Evolutionary conservation across 495 filamentous ascomycete species (phyloP), one percentile per base, ranked within the genome.

Genomic region (Ramalina intermedia): DNA sequence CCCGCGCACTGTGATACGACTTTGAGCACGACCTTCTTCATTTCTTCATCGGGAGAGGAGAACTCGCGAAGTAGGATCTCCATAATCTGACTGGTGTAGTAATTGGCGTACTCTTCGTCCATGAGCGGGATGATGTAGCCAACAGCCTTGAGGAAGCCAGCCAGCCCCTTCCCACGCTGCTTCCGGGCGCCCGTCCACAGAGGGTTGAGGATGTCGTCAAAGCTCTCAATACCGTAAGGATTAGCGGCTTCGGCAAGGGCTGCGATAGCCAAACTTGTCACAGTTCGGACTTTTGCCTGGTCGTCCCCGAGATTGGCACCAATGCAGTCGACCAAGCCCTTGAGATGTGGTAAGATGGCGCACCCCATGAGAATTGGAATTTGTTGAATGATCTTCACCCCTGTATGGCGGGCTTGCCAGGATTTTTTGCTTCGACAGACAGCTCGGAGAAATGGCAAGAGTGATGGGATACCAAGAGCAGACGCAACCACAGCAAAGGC

Each of bases 361-460:
- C 91, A 96, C 29, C 93, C 93, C 89, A 99, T 96, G 13, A 96
- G 67, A 58, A 99, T 99, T n/a, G 93, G 89, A 56, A 99, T 96
- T 64, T 99, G 93, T 59, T 99, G 93, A 23, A 96, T 82, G 55
- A 99, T 96, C 71, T 96, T 96, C 43, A 96, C 93, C 65, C 93
- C 93, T n/a, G 93, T 99, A 63, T 99, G 93, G 52, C 93, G 73
- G 47, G 93, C 93, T 62, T 96, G 87, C 93, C 93, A 99, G 37
- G 91, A 96, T 63, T 96, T 96, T 66, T 96, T 96, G 67, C 87
- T 94, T 57, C 87, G 79, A 61, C 90, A 96, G 12, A 96, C 91
- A 44, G 93, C 93, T 52, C 87, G 80, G 37, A 96, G 71, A 74
- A 99, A 96, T 4, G 93, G 91, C 37, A 96, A 76, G 37, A 99